Percentiles rank a stretch among this genome's conserved stretches.
phyloP scores from a whole-genome alignment of 768 basidiomycete species.

The Tubosaeta sp. region DNA sequence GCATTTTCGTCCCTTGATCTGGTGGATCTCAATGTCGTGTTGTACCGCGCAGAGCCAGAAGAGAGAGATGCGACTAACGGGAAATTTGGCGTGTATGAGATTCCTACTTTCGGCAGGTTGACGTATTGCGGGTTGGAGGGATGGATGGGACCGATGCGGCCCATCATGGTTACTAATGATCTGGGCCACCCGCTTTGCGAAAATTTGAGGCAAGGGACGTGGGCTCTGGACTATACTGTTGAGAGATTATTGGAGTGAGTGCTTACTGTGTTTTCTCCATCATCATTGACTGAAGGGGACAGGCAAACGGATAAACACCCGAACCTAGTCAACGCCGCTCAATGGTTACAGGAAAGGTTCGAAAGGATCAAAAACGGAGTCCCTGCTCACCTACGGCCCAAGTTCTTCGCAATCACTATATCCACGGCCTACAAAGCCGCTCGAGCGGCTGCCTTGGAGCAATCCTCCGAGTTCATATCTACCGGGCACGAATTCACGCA shows the following conservation, averaged over 20 bases:
- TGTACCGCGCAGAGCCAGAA: constrained; percentile 89
- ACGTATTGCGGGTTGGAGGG: constrained; percentile 95
- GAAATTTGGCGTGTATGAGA: constrained; percentile 74
- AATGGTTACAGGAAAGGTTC: constrained; percentile 88
- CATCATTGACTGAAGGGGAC: constrained; percentile 9
- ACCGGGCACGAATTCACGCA: constrained; percentile 88
- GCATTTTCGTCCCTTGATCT: constrained; percentile 72
- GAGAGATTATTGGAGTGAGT: constrained; percentile 67
- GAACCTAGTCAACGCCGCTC: constrained; percentile 60
- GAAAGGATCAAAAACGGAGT: constrained; percentile 69
- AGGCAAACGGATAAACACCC: constrained; percentile 66
- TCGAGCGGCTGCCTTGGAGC: constrained; percentile 76
- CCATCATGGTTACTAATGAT: constrained; percentile 87
- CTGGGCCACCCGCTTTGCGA: constrained; percentile 88
- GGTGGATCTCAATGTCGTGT: constrained; percentile 82
- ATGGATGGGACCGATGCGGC: constrained; percentile 88
- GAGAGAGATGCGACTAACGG: constrained; percentile 86
- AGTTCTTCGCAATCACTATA: constrained; percentile 91
- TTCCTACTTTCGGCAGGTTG: constrained; percentile 71
- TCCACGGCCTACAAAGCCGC: constrained; percentile 92
- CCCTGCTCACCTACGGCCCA: constrained; percentile 88
- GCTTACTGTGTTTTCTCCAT: background rate
- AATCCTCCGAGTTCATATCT: constrained; percentile 81
- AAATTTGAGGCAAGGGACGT: constrained; percentile 82
- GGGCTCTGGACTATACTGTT: constrained; percentile 90